A percentile compares a stretch with the other conserved stretches of the same genome.
Evolutionary conservation across 2,329 filamentous ascomycete genomes (phyloP).

Genomic region (Nemania sp.): DNA sequence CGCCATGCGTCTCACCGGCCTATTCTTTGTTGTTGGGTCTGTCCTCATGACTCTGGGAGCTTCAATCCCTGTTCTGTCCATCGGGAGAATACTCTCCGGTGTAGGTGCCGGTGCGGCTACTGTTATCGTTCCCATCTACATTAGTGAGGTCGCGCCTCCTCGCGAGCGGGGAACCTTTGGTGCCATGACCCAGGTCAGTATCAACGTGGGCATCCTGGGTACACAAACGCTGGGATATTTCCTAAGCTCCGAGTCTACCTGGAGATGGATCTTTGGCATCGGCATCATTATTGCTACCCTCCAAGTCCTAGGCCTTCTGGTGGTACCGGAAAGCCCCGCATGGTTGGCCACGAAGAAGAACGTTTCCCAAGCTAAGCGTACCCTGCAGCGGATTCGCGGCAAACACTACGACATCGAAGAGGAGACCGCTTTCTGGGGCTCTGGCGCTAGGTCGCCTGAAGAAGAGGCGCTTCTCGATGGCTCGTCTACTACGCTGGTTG

Average conservation of each 20-base stretch:
- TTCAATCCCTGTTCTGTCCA: conserved; percentile 73
- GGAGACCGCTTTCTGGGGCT: conserved; percentile 75
- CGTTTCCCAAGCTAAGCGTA: conserved; percentile 70
- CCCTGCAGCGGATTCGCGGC: conserved; percentile 82
- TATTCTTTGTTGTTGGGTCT: conserved; percentile 82
- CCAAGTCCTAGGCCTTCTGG: conserved; percentile 76
- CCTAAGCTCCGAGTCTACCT: conserved; percentile 80
- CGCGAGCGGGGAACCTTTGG: conserved; percentile 82
- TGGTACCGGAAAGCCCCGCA: conserved; percentile 88
- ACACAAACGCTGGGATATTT: conserved; percentile 90
- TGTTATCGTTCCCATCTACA: conserved; percentile 93
- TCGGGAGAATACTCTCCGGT: conserved; percentile 84
- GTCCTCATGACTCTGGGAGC: conserved; percentile 78
- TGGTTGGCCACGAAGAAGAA: conserved; percentile 82
- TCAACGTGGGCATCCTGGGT: conserved; percentile 88
- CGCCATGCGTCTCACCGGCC: conserved; percentile 80
- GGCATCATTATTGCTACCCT: conserved; percentile 75
- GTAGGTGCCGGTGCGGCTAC: conserved; percentile 88
- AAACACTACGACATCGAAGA: conserved; percentile 74
- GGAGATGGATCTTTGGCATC: conserved; percentile 84
- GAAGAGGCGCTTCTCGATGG: conserved; percentile 75
- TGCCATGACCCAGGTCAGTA: conserved; percentile 89
- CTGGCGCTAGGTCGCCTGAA: conserved; percentile 63
- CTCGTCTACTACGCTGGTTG: conserved; percentile 43
- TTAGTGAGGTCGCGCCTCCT: conserved; percentile 88